phyloP scores from a whole-genome alignment of 257 asterid species.

The Solanum arcanum region DNA sequence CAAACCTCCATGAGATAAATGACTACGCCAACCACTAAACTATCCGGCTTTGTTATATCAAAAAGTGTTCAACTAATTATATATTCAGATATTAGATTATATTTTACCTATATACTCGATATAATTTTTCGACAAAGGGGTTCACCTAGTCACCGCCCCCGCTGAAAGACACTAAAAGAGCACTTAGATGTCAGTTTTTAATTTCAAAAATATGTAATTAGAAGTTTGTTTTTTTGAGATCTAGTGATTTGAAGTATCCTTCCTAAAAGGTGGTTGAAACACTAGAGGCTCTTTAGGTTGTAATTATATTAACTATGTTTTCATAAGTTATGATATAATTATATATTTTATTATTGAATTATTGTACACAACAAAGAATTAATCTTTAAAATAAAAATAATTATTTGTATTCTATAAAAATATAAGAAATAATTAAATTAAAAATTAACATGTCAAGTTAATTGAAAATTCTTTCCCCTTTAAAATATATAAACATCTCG shows the following conservation, averaged over 20 bases:
- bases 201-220: not conserved
- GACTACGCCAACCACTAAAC: no score
- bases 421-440: not conserved
- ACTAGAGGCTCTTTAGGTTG: not conserved
- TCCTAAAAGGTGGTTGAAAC: not conserved
- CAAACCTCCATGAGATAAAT: no score
- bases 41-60: no score
- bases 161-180: not conserved
- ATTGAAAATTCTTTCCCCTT: not conserved
- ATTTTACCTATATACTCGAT: no score
- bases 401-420: not conserved
- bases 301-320: not conserved
- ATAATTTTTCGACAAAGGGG: no score
- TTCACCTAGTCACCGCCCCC: no score
- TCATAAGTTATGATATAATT: not conserved
- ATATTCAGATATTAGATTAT: no score
- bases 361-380: not conserved
- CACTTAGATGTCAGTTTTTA: not conserved
- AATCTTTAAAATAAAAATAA: not conserved
- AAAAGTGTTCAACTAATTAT: no score
- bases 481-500: not conserved
- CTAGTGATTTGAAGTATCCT: not conserved
- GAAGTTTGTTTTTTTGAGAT: not conserved
- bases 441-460: not conserved
- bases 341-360: not conserved